These are phyloP conservation scores for Populus davidiana DNA, from an alignment of 345 rosid genomes.

Conservation along the genomic window DNA sequence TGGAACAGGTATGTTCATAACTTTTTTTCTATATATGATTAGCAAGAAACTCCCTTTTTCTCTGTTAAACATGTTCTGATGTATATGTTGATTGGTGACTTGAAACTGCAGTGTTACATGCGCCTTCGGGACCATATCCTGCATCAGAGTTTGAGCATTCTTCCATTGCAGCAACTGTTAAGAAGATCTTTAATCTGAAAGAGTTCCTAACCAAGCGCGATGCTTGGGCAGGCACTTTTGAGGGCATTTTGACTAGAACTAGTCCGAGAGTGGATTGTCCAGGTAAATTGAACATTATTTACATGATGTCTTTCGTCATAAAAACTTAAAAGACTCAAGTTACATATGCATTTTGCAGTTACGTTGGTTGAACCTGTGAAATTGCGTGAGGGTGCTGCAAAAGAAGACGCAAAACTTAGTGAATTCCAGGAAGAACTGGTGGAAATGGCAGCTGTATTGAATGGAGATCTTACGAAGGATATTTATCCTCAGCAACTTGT, in stretches of 20 bases:
- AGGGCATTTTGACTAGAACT: conserved; percentile 48
- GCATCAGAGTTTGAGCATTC: conserved; percentile 85
- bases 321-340: neutral
- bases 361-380: conserved; percentile 45
- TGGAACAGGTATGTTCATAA: conserved; percentile 49
- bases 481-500: conserved; percentile 47
- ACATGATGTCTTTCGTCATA: neutral
- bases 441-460: conserved; percentile 54
- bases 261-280: conserved; percentile 71
- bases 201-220: conserved; percentile 78
- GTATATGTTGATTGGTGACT: neutral
- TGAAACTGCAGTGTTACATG: conserved; percentile 57
- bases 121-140: conserved; percentile 69
- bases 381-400: conserved; percentile 34
- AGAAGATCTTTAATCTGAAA: conserved; percentile 71
- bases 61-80: neutral
- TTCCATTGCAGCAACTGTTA: conserved; percentile 73
- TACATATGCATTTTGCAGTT: conserved; percentile 27
- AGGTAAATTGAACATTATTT: conserved; percentile 29
- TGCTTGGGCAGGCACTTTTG: conserved; percentile 88
- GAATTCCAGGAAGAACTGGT: conserved; percentile 74
- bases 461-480: conserved; percentile 53
- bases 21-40: neutral
- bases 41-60: neutral
- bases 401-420: conserved; percentile 47